Evolutionary conservation across 768 basidiomycete genomes (phyloP).

Genomic region (Rhodotorula graminis): DNA sequence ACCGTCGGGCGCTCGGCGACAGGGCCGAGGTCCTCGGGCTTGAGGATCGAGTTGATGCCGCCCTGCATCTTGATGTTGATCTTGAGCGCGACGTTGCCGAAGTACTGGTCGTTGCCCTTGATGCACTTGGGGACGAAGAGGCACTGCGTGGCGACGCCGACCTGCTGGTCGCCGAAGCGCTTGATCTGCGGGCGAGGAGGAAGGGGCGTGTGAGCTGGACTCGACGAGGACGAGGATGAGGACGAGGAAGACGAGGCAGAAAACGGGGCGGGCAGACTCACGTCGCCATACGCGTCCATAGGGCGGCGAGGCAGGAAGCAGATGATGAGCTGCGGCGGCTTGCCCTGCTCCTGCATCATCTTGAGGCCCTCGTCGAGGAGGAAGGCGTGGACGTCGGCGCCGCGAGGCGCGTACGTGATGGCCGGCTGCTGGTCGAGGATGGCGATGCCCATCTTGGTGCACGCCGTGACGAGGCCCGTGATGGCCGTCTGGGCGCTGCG

Average conservation of each 20-base stretch:
- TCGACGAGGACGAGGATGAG: no score
- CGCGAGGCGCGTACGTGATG: slow-evolving; percentile 7
- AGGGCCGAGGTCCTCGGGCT: slow-evolving; percentile 2
- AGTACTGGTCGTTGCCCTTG: slow-evolving; percentile 6
- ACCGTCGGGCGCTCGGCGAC: slow-evolving; percentile 17
- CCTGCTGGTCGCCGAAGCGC: slow-evolving; percentile 27
- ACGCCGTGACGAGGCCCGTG: slow-evolving; percentile 7
- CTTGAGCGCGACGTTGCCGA: slow-evolving; percentile 29
- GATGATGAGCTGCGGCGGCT: slow-evolving; percentile 3
- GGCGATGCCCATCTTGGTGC: background rate
- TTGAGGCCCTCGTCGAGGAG: background rate
- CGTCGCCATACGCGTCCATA: background rate
- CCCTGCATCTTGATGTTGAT: slow-evolving; percentile 34
- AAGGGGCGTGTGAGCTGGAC: background rate
- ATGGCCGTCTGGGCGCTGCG: background rate
- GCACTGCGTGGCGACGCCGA: slow-evolving; percentile 39
- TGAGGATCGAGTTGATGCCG: slow-evolving; percentile 30
- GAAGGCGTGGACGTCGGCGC: background rate
- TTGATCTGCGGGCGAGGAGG: slow-evolving; percentile 14
- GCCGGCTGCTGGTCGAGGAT: background rate
- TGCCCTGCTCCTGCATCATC: background rate
- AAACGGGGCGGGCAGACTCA: background rate
- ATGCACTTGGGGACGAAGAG: background rate
- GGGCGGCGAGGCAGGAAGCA: slow-evolving; percentile 15
- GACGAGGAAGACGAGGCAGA: background rate